These are phyloP conservation scores for Puccinellia tenuiflora DNA, from an alignment of 176 grass and related monocot genomes.

Conservation along the genomic window DNA sequence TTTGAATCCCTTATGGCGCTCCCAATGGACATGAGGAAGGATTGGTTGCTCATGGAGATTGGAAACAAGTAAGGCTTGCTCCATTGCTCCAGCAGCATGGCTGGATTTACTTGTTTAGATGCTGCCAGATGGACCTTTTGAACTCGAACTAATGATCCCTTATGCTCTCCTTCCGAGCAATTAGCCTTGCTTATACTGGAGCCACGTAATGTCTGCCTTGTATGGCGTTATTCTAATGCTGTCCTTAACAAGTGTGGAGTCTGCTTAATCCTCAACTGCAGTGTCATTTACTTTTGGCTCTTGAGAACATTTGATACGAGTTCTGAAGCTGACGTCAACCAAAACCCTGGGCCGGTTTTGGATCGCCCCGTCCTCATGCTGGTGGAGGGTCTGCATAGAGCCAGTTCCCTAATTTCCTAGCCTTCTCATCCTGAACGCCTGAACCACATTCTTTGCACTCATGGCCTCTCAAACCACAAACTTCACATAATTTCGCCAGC, in stretches of 20 bases:
- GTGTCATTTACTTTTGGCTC: background rate
- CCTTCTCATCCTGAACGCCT: no score
- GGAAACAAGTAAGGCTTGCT: background rate
- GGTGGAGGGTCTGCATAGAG: no score
- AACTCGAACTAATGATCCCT: background rate
- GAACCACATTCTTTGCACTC: no score
- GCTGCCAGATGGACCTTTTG: background rate
- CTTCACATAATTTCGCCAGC: no score
- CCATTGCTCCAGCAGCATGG: background rate
- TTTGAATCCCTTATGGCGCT: conserved; percentile 8
- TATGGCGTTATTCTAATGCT: background rate
- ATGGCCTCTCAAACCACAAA: no score
- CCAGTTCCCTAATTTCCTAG: no score
- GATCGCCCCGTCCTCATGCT: no score
- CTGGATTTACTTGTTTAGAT: background rate
- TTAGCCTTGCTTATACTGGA: background rate
- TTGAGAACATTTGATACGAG: background rate
- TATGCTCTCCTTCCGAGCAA: background rate
- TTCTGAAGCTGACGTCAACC: no score
- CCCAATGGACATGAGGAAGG: conserved; percentile 9
- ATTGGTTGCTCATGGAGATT: conserved; percentile 25
- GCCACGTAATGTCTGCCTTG: background rate
- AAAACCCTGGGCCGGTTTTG: no score
- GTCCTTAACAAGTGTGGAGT: background rate
- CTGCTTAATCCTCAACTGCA: background rate